Base-by-base conservation (phyloP, 176 grass and related monocot species). In the Dendrocalamus sinicus region DNA sequence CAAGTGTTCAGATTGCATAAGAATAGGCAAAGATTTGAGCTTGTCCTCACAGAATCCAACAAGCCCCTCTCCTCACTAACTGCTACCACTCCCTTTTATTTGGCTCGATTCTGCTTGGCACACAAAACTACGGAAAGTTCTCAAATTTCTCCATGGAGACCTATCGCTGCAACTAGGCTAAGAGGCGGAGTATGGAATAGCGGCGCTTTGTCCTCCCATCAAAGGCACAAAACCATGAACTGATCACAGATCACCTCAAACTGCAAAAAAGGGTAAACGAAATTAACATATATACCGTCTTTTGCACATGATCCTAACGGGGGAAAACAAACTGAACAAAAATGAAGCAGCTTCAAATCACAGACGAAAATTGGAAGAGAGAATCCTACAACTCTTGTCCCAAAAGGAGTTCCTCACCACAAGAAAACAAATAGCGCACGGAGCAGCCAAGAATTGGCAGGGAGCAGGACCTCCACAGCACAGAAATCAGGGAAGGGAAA, bases 401-500 rank as follows among this genome's bases (percentile, higher is more conserved):
- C 12, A 55, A 51, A 19, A 47, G 57, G 59, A 60, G 20, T 45
- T 68, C 35, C 85, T 84, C 81, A 88, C 85, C 85, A 46, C 61
- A 30, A 70, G 69, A 76, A 65, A 63, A 43, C 52, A 69, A 46
- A 4, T 43, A 20, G 70, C 17, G 24, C 5, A 48, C 6, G 69
- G 19, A 72, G 66, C 52, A 71, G 45, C 45, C 72, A 71, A 61
- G 83, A 67, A 76, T 4, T 17, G 4, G 46, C 19, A 73, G 57
- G 57, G n/a, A 71, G 11, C 52, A 53, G 22, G 74, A 61, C 9
- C 16, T 66, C 32, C 30, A 55, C 52, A 64, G 64, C 62, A 58
- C 45, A 81, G 55, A 70, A 84, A 85, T 84, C 70, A 91, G 22
- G 43, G 70, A 54, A n/a, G 81, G 60, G 22, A 22, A 3, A 15